These are phyloP conservation scores for Clarireedia monteithiana DNA, from an alignment of 2,329 filamentous ascomycete genomes.

Conservation along the genomic window DNA sequence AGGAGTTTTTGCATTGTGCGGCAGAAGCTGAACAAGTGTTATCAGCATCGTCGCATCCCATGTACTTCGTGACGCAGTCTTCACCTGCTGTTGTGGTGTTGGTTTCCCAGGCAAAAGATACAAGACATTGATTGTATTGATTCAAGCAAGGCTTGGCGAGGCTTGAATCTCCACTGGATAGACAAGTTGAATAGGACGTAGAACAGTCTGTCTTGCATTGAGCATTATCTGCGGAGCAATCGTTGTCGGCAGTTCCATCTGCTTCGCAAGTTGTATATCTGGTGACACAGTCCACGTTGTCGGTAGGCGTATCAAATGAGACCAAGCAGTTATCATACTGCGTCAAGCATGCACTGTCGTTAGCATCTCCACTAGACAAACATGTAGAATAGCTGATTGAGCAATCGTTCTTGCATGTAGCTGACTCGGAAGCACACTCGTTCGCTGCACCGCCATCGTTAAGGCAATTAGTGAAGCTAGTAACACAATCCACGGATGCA, in stretches of 20 bases:
- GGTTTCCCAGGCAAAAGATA: background rate
- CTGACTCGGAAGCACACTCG: conserved; percentile 8
- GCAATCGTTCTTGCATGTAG: conserved; percentile 12
- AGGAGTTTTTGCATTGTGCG: conserved; percentile 11
- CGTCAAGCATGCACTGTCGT: conserved; percentile 8
- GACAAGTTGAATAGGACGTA: background rate
- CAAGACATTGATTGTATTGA: conserved; percentile 1
- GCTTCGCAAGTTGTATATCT: background rate
- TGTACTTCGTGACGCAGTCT: conserved; percentile 13
- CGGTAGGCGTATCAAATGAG: background rate
- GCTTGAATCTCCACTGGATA: background rate
- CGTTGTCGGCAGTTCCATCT: background rate
- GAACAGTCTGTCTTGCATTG: conserved; percentile 4
- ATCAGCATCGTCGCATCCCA: conserved; percentile 5
- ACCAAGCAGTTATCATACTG: background rate
- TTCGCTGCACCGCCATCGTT: conserved; percentile 8
- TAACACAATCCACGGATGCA: conserved; percentile 9
- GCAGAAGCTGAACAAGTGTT: conserved; percentile 6
- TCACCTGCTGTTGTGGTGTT: background rate
- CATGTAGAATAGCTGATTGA: conserved; percentile 10
- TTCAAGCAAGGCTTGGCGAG: background rate
- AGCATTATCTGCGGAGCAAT: background rate
- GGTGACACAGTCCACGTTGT: background rate
- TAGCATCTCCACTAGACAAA: conserved; percentile 8
- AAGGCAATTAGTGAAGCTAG: conserved; percentile 4